Evolutionary conservation across 257 asterid species (phyloP), one percentile per base, ranked within the genome.

Genomic region (Penstemon newberryi): DNA sequence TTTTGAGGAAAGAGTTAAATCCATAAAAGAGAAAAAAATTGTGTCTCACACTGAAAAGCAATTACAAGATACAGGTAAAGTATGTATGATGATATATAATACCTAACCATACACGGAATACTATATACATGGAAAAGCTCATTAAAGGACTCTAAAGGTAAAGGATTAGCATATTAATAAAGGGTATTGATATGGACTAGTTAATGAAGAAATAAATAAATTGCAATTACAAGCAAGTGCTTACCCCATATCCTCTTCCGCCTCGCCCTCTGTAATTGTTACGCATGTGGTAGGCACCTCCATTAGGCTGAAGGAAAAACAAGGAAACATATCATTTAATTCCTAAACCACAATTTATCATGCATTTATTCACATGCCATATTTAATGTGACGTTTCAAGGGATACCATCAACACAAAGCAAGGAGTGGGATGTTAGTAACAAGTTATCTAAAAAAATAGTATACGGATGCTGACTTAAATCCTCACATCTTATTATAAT

Each of bases 201-300:
- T 13, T 41, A 19, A 25, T 5, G 43, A 10, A 46, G 18, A 59
- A 47, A 54, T 36, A 4, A 45, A 66, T 53, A 15, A 44, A 25
- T 1, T 25, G 33, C 33, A 25, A 50, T 44, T 4, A 8, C 5
- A 62, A 53, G 65, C 42, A 70, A 67, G 63, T 63, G 75, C 76
- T 74, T 87, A 87, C 96, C 86, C 75, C 95, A 73, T 70, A 52
- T 79, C 93, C 97, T 81, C 98, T 92, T 79, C 96, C 96, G 66
- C 97, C 98, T 69, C 96, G 92, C 46, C 97, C 97, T 71, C 97
- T 83, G 79, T 82, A 90, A 78, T 82, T 81, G 85, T 84, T 74
- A 11, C 87, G 87, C 73, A 50, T 70, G 67, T 86, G 86, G 78
- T 82, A 80, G 59, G 79, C 54, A 56, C 86, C 82, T 78, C 91